phyloP scores from a whole-genome alignment of 768 basidiomycete species.

The Pleurotus tuber-regium region DNA sequence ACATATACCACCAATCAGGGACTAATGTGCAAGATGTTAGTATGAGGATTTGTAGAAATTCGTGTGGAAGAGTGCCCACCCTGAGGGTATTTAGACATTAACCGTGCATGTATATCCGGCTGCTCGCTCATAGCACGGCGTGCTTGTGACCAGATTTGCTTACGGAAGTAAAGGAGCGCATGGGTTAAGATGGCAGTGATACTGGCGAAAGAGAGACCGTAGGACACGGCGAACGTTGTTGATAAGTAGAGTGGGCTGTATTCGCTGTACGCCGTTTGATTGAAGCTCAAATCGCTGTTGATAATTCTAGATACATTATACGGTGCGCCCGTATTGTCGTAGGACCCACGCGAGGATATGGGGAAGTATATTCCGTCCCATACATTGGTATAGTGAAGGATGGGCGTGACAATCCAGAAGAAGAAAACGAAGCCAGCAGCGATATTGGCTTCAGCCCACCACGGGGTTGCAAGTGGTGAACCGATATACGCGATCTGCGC shows the following conservation, averaged over 20 bases:
- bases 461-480: slow-evolving; percentile 53
- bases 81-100: slow-evolving; percentile 64
- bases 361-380: slow-evolving; percentile 59
- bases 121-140: slow-evolving; percentile 76
- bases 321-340: slow-evolving; percentile 52
- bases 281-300: slow-evolving; percentile 50
- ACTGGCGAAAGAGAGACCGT: slow-evolving; percentile 44
- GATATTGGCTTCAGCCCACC: slow-evolving; percentile 78
- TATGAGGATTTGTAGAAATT: not conserved
- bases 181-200: slow-evolving; percentile 60
- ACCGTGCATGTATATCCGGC: slow-evolving; percentile 78
- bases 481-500: slow-evolving; percentile 61
- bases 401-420: slow-evolving; percentile 65
- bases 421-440: slow-evolving; percentile 59
- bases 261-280: slow-evolving; percentile 46
- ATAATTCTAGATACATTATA: slow-evolving; percentile 62
- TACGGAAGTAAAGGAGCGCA: slow-evolving; percentile 69
- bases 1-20: slow-evolving; percentile 83
- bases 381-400: slow-evolving; percentile 53
- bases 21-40: slow-evolving; percentile 39
- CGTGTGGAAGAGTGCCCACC: slow-evolving; percentile 22
- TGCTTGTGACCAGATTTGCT: slow-evolving; percentile 72
- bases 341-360: slow-evolving; percentile 64
- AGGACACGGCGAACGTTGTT: slow-evolving; percentile 75
- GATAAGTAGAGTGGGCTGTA: slow-evolving; percentile 66